Evolutionary conservation across 306 rosid genomes (phyloP).

Genomic region (Purshia tridentata): DNA sequence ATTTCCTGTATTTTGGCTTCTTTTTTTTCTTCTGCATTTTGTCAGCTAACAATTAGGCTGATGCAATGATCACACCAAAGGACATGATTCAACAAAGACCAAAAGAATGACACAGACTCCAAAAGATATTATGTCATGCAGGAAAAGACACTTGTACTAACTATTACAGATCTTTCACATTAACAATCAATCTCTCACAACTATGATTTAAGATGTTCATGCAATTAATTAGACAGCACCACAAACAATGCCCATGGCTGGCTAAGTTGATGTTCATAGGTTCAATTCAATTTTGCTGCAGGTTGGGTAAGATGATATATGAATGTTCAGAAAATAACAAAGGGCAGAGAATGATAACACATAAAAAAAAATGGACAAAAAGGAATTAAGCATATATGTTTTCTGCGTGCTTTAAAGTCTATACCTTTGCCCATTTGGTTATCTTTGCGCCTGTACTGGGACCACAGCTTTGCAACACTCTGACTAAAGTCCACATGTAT

Average conservation of each 20-base stretch:
- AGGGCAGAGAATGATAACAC: neutral
- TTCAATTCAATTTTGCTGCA: neutral
- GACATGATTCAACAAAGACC: neutral
- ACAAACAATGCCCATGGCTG: neutral
- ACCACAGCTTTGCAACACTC: conserved; percentile 88
- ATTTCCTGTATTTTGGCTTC: neutral
- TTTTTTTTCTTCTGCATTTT: neutral
- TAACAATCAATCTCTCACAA: neutral
- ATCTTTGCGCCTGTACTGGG: conserved; percentile 76
- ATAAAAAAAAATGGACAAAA: neutral
- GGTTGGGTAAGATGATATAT: neutral
- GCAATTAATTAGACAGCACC: neutral
- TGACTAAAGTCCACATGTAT: conserved; percentile 99
- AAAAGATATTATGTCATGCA: neutral
- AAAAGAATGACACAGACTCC: neutral
- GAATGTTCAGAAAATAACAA: neutral
- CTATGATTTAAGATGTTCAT: neutral
- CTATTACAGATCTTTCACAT: conserved; percentile 1
- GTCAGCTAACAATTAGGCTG: neutral
- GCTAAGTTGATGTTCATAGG: neutral
- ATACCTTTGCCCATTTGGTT: conserved; percentile 62
- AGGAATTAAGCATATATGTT: conserved; percentile 2
- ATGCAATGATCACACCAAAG: neutral
- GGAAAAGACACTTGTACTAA: neutral
- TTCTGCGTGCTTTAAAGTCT: neutral